Evolutionary conservation across 1,284 basidiomycete species (phyloP).

Genomic region (Entoloma clypeatum): DNA sequence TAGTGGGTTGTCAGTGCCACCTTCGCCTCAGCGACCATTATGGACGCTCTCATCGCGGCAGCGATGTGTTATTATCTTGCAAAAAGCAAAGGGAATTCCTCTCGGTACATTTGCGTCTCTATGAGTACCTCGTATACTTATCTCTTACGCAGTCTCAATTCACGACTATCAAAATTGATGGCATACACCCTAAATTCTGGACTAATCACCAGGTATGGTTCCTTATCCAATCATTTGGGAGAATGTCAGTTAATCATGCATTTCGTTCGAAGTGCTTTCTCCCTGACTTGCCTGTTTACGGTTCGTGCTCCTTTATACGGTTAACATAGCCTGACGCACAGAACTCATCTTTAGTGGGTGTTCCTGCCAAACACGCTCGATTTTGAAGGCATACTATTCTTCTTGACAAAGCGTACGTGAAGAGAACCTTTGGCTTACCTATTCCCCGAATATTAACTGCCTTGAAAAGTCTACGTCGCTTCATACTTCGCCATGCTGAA

Average conservation of each 20-base stretch:
- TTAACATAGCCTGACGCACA: neutral
- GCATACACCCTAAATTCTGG: too few relatives aligned
- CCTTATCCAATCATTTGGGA: neutral
- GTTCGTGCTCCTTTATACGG: conserved; percentile 12
- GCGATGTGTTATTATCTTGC: too few relatives aligned
- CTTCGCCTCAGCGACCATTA: conserved; percentile 1
- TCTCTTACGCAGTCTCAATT: too few relatives aligned
- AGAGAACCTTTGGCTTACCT: too few relatives aligned
- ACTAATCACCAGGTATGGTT: conserved; percentile 22
- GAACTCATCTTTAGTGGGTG: conserved; percentile 14
- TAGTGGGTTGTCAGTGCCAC: conserved; percentile 6
- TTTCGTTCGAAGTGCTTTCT: conserved; percentile 20
- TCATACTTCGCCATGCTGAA: too few relatives aligned
- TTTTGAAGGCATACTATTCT: conserved; percentile 24
- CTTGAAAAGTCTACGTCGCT: too few relatives aligned
- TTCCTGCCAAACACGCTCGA: conserved; percentile 23
- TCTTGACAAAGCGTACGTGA: conserved; percentile 23
- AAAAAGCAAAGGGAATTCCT: too few relatives aligned
- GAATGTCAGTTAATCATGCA: neutral
- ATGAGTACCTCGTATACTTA: too few relatives aligned
- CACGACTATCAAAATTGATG: too few relatives aligned
- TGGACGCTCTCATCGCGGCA: conserved; percentile 5
- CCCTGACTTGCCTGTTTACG: conserved; percentile 22
- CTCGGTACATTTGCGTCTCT: too few relatives aligned
- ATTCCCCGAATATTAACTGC: neutral